Conservation (phyloP, 1,284 basidiomycete species). For the Trichosporon ovoides region DNA sequence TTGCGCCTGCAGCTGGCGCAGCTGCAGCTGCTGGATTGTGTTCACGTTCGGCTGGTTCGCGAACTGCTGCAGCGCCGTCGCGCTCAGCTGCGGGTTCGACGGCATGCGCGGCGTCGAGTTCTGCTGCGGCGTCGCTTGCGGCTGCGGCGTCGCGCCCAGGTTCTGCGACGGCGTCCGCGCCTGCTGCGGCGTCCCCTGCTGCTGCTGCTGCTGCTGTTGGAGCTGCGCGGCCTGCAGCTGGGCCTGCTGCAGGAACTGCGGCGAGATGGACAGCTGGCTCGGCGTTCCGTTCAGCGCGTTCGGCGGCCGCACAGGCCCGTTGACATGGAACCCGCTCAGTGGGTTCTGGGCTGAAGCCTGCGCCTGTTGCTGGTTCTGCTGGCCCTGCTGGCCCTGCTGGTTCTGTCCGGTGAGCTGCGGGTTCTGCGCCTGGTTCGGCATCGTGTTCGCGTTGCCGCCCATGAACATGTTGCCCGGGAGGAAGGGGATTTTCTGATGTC, state of each 20-base stretch:
- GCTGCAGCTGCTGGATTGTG: constrained; percentile 21
- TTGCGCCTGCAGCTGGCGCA: constrained; percentile 18
- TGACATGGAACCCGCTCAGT: neutral
- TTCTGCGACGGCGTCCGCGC: constrained; percentile 9
- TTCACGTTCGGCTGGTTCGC: constrained; percentile 22
- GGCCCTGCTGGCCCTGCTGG: neutral
- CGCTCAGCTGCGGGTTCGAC: constrained; percentile 10
- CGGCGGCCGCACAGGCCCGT: neutral
- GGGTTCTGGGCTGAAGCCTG: neutral
- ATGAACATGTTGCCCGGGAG: neutral
- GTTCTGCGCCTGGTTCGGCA: constrained; percentile 6
- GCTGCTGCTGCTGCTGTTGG: constrained; percentile 6
- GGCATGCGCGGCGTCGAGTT: constrained; percentile 5
- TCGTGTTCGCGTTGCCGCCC: neutral
- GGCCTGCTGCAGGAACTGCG: constrained; percentile 10
- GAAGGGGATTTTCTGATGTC: constrained; percentile 5
- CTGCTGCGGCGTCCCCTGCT: constrained; percentile 6
- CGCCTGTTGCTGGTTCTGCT: constrained; percentile 8
- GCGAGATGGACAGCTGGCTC: constrained; percentile 2
- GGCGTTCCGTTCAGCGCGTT: neutral
- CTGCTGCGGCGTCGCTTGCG: neutral
- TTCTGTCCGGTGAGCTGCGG: constrained; percentile 7
- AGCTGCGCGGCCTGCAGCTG: constrained; percentile 11
- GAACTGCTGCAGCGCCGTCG: constrained; percentile 21
- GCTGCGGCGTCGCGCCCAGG: constrained; percentile 8